phyloP scores from a whole-genome alignment of 2,329 filamentous ascomycete genomes.

The Ceratocystis diversiconidia region DNA sequence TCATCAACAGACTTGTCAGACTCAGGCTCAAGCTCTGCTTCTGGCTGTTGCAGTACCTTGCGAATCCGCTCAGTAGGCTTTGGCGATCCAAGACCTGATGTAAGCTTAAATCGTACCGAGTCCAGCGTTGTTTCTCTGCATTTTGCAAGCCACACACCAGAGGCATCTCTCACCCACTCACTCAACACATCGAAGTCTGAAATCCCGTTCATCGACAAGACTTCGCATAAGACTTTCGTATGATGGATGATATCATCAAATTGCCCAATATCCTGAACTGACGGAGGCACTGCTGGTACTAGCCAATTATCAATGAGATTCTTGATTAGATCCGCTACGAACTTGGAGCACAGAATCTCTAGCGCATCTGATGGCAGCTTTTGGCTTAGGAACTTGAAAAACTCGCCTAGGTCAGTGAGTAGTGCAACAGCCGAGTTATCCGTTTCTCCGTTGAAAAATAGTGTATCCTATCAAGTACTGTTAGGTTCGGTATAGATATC shows the following conservation, averaged over 20 bases:
- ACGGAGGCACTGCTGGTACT: constrained; percentile 58
- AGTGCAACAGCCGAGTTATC: constrained; percentile 36
- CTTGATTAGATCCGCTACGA: constrained; percentile 56
- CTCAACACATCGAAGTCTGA: constrained; percentile 47
- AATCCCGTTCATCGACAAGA: constrained; percentile 50
- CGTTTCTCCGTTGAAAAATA: constrained; percentile 31
- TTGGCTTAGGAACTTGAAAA: constrained; percentile 38
- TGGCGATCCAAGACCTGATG: constrained; percentile 47
- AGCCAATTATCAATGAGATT: constrained; percentile 63
- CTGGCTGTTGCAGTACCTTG: constrained; percentile 58
- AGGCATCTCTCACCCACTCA: constrained; percentile 69
- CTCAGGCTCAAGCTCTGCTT: constrained; percentile 33
- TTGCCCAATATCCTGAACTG: constrained; percentile 51
- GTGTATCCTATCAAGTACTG: constrained; percentile 28
- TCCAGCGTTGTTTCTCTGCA: constrained; percentile 69
- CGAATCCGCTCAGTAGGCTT: constrained; percentile 71
- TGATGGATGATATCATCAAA: constrained; percentile 59
- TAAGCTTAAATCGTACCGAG: constrained; percentile 54
- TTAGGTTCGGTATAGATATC: neutral
- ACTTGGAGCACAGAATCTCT: constrained; percentile 47
- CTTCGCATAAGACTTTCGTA: constrained; percentile 48
- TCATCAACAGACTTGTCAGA: constrained; percentile 26
- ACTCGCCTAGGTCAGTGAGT: constrained; percentile 37
- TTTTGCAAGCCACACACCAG: constrained; percentile 72
- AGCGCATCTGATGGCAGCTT: constrained; percentile 41